Percentiles rank a stretch among this genome's conserved stretches.
Conservation (phyloP, 495 filamentous ascomycete genomes). For the Diplogelasinospora grovesii region DNA sequence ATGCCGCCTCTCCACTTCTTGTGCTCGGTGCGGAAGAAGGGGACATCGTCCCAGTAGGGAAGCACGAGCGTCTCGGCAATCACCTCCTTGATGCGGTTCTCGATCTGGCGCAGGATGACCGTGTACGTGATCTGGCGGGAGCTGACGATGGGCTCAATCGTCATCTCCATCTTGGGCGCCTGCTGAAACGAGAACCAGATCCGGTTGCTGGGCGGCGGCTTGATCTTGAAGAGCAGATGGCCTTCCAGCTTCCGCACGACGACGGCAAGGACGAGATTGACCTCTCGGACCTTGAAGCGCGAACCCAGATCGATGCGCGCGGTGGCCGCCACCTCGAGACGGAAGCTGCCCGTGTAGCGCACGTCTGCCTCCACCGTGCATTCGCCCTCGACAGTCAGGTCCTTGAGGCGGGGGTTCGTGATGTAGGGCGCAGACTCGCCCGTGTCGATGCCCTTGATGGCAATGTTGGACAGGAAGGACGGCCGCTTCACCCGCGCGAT, state of each 20-base stretch:
- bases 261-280: slow-evolving; percentile 80
- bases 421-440: slow-evolving; percentile 83
- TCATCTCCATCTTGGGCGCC: slow-evolving; percentile 86
- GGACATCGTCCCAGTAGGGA: slow-evolving; percentile 92
- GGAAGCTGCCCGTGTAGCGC: slow-evolving; percentile 81
- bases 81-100: slow-evolving; percentile 88
- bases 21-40: slow-evolving; percentile 72
- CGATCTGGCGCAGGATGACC: slow-evolving; percentile 85
- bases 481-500: slow-evolving; percentile 91
- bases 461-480: slow-evolving; percentile 75
- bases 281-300: slow-evolving; percentile 83
- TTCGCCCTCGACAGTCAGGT: slow-evolving; percentile 86
- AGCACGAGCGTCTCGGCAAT: slow-evolving; percentile 87
- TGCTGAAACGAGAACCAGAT: slow-evolving; percentile 91
- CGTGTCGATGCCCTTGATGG: slow-evolving; percentile 73
- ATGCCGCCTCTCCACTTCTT: slow-evolving; percentile 83
- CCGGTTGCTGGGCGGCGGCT: slow-evolving; percentile 91
- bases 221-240: slow-evolving; percentile 76
- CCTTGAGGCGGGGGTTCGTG: slow-evolving; percentile 81
- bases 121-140: slow-evolving; percentile 91
- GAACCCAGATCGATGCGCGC: slow-evolving; percentile 84
- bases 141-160: slow-evolving; percentile 90
- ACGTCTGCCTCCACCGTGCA: slow-evolving; percentile 79
- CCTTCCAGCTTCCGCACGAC: slow-evolving; percentile 82
- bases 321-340: slow-evolving; percentile 80